Evolutionary conservation across 2,329 filamentous ascomycete genomes (phyloP), one percentile per base, ranked within the genome.

Genomic region (Aurifilum marmelostoma): DNA sequence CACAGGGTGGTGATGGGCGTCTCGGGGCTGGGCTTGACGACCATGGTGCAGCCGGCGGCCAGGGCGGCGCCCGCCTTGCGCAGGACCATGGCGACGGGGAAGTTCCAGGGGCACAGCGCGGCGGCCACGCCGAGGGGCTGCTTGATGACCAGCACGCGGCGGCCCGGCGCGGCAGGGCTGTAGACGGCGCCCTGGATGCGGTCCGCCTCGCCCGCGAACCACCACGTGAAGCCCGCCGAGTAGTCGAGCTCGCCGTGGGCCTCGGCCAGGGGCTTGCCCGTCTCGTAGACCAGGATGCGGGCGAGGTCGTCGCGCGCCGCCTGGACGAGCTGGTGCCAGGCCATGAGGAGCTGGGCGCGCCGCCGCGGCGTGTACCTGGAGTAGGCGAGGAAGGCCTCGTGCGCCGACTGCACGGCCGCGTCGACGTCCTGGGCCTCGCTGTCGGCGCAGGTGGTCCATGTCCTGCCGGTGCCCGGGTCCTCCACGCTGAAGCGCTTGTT

Each of bases 91-190:
- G 88, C 89, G 64, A 91, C 83, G 0, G 89, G 89, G 72, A 91
- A 92, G 74, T 92, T 91, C 90, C 90, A 92, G 5, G 91, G 90
- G 1, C 92, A 89, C 21, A 93, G 79, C 0, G 90, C 90, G 0
- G 85, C 90, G 0, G 87, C 84, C 14, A 92, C 89, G 67, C 91
- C 91, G 69, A 92, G 84, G 0, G 90, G 90, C 77, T 92, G 90
- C 81, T 94, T 94, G 73, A 94, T 85, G 0, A 89, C 91, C 71
- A 94, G 87, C 2, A 89, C 84, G 16, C 91, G 83, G 7, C 91
- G 82, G 41, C 88, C 87, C 0, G 91, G 87, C 0, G 87, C 80
- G 0, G 90, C 82, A 0, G 89, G 84, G 0, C 84, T 82, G 60
- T 87, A 85, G 5, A 90, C 84, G 0, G 84, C 84, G 21, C 91